Evolutionary conservation across 2,329 filamentous ascomycete species (phyloP).

Genomic region (Orbilia oligospora): DNA sequence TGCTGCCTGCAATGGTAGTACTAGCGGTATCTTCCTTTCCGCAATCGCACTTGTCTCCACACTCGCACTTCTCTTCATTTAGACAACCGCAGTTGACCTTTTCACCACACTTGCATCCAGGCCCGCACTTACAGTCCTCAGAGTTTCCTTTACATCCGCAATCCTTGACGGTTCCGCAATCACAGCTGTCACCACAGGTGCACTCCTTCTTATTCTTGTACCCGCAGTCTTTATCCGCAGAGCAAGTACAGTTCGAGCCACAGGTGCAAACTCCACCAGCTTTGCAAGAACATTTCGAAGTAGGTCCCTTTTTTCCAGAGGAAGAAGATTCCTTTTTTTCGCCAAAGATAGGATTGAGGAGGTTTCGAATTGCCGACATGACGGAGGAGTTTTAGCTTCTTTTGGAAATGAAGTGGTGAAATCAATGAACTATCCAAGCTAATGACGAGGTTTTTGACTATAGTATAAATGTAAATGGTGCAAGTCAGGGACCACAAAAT

Average conservation of each 20-base stretch:
- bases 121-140: slow-evolving; percentile 21
- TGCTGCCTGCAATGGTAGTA: neutral
- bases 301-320: slow-evolving; percentile 28
- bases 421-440: neutral
- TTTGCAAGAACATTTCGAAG: slow-evolving; percentile 39
- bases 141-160: slow-evolving; percentile 32
- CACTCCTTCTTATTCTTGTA: slow-evolving; percentile 43
- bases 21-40: neutral
- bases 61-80: slow-evolving; percentile 28
- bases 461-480: neutral
- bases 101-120: slow-evolving; percentile 27
- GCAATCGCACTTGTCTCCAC: slow-evolving; percentile 44
- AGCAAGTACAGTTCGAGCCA: slow-evolving; percentile 32
- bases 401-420: neutral
- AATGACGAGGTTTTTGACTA: slow-evolving; percentile 1
- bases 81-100: slow-evolving; percentile 35
- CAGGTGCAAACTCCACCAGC: slow-evolving; percentile 39
- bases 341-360: slow-evolving; percentile 54
- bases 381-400: neutral
- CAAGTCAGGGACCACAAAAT: slow-evolving; percentile 5
- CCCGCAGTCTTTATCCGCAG: slow-evolving; percentile 27
- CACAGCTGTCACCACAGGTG: slow-evolving; percentile 30
- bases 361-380: slow-evolving; percentile 50
- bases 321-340: slow-evolving; percentile 28
- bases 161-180: slow-evolving; percentile 43